Conservation (phyloP, 805 yeast genomes). For the Metschnikowia cubensis region DNA sequence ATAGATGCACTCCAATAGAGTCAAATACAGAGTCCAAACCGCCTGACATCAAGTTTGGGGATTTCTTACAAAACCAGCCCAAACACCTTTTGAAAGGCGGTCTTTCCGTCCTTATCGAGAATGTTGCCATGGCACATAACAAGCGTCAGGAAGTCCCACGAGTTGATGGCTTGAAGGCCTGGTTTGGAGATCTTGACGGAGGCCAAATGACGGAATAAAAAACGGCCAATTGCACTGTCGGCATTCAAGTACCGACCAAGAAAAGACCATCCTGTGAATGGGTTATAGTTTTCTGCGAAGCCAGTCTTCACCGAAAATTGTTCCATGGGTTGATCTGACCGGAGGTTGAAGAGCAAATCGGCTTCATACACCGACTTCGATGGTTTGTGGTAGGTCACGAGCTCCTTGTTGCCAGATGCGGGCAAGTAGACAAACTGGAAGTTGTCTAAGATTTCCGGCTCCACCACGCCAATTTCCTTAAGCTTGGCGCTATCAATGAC, state of each 20-base stretch:
- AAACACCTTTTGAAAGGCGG: conserved; percentile 16
- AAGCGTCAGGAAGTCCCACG: conserved; percentile 24
- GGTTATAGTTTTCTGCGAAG: conserved; percentile 37
- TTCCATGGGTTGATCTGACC: conserved; percentile 37
- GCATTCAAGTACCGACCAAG: conserved; percentile 41
- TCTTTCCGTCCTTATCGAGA: conserved; percentile 14
- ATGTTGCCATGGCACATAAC: conserved; percentile 25
- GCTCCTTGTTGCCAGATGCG: conserved; percentile 54
- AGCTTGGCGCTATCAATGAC: conserved; percentile 23
- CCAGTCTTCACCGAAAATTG: conserved; percentile 46
- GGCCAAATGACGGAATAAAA: conserved; percentile 22
- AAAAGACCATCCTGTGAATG: conserved; percentile 44
- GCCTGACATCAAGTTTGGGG: not conserved
- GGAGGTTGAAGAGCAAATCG: conserved; percentile 56
- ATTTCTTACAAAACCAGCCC: conserved; percentile 5
- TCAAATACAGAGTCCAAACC: not conserved
- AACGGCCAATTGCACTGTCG: conserved; percentile 33
- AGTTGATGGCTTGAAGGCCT: conserved; percentile 20
- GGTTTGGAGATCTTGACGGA: conserved; percentile 9
- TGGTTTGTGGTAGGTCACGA: conserved; percentile 46
- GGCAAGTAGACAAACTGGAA: conserved; percentile 58
- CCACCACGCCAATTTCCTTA: conserved; percentile 31
- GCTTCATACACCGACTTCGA: conserved; percentile 53
- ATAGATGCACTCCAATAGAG: not conserved
- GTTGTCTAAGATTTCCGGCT: conserved; percentile 34